phyloP scores from a whole-genome alignment of 2,329 filamentous ascomycete species.

The Metarhizium robertsii region DNA sequence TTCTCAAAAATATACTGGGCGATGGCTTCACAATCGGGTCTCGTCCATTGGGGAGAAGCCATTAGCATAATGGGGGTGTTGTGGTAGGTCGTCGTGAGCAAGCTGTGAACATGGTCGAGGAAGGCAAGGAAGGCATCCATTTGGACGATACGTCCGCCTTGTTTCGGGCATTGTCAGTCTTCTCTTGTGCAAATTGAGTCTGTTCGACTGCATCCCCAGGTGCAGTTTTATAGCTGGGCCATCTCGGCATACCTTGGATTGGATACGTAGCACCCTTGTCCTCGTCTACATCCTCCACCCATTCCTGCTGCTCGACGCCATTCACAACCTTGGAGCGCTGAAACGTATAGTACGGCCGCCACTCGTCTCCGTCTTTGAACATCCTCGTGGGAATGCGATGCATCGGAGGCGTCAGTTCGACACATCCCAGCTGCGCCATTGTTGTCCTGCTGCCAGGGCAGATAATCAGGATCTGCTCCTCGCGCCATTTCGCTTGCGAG shows the following conservation, averaged over 20 bases:
- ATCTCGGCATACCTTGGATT: constrained; percentile 44
- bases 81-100: constrained; percentile 84
- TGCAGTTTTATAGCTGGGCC: neutral
- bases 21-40: constrained; percentile 76
- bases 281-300: constrained; percentile 81
- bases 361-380: constrained; percentile 80
- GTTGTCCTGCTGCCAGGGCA: constrained; percentile 82
- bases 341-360: constrained; percentile 67
- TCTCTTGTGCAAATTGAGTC: neutral
- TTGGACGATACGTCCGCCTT: constrained; percentile 72
- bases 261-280: constrained; percentile 88
- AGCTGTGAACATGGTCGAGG: constrained; percentile 82
- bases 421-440: constrained; percentile 81
- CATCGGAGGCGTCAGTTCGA: constrained; percentile 83
- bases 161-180: constrained; percentile 3
- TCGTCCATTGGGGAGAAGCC: constrained; percentile 82
- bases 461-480: constrained; percentile 60
- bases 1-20: constrained; percentile 96
- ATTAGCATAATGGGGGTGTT: constrained; percentile 93
- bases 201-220: neutral
- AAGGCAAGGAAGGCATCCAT: constrained; percentile 93
- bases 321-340: constrained; percentile 47
- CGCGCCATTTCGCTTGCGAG: constrained; percentile 50
- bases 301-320: constrained; percentile 51
- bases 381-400: constrained; percentile 86